Percentiles rank a stretch among this genome's conserved stretches.
These are phyloP conservation scores for Coniophora puteana DNA, from an alignment of 1,284 basidiomycete species.

Conservation along the genomic window DNA sequence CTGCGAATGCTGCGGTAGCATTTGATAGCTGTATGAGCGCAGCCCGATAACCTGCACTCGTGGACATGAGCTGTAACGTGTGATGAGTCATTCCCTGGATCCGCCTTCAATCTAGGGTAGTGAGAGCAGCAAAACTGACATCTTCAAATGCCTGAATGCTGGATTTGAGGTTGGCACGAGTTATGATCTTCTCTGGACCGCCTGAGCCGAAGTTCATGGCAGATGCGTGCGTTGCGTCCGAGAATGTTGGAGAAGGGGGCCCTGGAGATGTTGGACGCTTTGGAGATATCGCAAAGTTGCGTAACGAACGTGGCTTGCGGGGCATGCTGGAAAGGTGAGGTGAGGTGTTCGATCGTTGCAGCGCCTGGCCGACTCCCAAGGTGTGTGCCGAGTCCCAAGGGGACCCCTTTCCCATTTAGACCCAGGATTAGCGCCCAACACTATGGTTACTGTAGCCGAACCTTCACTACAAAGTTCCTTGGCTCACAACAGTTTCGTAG, in stretches of 20 bases:
- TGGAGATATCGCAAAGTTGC: constrained; percentile 47
- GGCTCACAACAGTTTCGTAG: too few relatives aligned
- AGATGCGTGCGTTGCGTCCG: constrained; percentile 75
- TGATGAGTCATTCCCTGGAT: too few relatives aligned
- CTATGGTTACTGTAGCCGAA: too few relatives aligned
- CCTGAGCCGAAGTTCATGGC: constrained; percentile 67
- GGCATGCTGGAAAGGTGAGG: constrained; percentile 42
- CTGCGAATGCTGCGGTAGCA: constrained; percentile 84
- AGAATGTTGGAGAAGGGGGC: constrained; percentile 78
- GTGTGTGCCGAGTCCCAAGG: too few relatives aligned
- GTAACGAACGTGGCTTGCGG: constrained; percentile 54
- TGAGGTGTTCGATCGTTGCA: neutral
- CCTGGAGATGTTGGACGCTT: constrained; percentile 49
- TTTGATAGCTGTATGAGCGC: constrained; percentile 82
- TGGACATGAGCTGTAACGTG: constrained; percentile 72
- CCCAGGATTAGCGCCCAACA: too few relatives aligned
- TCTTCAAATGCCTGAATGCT: constrained; percentile 80
- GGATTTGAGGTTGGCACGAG: constrained; percentile 72
- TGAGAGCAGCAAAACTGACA: constrained; percentile 41
- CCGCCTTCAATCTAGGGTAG: too few relatives aligned
- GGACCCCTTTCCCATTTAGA: too few relatives aligned
- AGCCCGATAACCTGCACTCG: constrained; percentile 80
- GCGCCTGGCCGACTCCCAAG: neutral
- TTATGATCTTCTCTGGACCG: constrained; percentile 80
- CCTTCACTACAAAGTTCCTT: too few relatives aligned